Conservation (phyloP, 2,329 filamentous ascomycete species). For the Claviceps monticola region DNA sequence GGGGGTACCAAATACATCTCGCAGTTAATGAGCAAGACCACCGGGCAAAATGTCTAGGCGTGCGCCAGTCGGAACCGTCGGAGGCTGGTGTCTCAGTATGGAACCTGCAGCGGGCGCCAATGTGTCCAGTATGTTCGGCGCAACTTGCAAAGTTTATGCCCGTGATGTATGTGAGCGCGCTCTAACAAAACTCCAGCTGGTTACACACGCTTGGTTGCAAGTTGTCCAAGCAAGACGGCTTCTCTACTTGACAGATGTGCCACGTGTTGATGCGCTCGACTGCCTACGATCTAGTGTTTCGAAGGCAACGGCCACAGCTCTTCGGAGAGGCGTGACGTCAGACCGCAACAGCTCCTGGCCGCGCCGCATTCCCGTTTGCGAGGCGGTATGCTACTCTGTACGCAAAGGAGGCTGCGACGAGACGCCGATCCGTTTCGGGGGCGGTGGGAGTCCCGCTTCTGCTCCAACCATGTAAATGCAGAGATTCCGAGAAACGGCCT, state of each 20-base stretch:
- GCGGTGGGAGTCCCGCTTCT: too few species aligned
- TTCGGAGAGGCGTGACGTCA: neutral
- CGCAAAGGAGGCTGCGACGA: too few species aligned
- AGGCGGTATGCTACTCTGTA: too few species aligned
- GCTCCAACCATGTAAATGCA: too few species aligned
- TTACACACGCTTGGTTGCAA: conserved; percentile 8
- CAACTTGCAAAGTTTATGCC: neutral
- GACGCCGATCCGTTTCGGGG: too few species aligned
- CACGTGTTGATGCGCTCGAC: conserved; percentile 8
- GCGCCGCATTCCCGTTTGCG: too few species aligned
- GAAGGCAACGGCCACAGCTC: neutral
- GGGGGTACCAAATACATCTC: too few species aligned
- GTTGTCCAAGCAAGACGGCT: neutral
- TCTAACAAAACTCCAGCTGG: neutral
- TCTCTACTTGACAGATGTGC: conserved; percentile 11
- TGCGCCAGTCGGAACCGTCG: conserved; percentile 14
- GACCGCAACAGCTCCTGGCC: conserved; percentile 12
- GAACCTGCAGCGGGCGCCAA: conserved; percentile 12
- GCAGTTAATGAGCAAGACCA: conserved; percentile 10
- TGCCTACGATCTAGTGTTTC: conserved; percentile 5
- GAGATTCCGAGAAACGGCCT: too few species aligned
- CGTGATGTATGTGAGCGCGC: conserved; percentile 10
- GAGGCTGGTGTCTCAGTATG: conserved; percentile 16
- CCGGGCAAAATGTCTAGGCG: conserved; percentile 16
- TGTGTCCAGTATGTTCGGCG: conserved; percentile 8